A percentile compares a stretch with the other conserved stretches of the same genome.
phyloP scores from a whole-genome alignment of 495 filamentous ascomycete species.

The Hypoxylon trugodes region DNA sequence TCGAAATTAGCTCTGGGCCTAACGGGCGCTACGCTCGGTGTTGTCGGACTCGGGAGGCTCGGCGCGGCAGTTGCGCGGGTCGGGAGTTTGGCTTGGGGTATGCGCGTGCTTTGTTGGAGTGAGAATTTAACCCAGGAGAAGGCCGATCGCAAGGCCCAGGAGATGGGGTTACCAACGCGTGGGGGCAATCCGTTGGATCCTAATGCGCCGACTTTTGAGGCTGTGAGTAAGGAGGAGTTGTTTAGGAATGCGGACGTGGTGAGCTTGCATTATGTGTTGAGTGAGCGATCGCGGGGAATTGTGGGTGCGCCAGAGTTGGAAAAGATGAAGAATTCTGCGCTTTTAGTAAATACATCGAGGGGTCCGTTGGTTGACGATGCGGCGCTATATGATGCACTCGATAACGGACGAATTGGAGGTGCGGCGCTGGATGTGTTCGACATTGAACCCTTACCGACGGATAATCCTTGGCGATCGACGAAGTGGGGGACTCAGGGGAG shows the following conservation, averaged over 20 bases:
- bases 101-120: constrained; percentile 73
- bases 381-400: constrained; percentile 62
- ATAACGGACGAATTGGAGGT: constrained; percentile 63
- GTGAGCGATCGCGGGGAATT: constrained; percentile 64
- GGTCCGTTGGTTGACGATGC: constrained; percentile 69
- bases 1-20: constrained; percentile 62
- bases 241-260: constrained; percentile 71
- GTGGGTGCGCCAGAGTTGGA: constrained; percentile 63
- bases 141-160: constrained; percentile 64
- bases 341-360: constrained; percentile 73
- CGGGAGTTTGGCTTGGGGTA: constrained; percentile 67
- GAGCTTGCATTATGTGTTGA: constrained; percentile 70
- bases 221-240: constrained; percentile 65
- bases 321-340: constrained; percentile 64
- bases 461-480: constrained; percentile 68
- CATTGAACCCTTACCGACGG: constrained; percentile 67
- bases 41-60: constrained; percentile 70
- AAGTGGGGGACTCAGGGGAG: constrained; percentile 65
- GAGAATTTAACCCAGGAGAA: constrained; percentile 69
- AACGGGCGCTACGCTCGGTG: constrained; percentile 65
- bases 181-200: constrained; percentile 46
- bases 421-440: constrained; percentile 75
- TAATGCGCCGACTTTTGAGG: constrained; percentile 47
- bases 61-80: constrained; percentile 68
- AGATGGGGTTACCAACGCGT: constrained; percentile 58